These are phyloP conservation scores for Vigna nakashimae DNA, from an alignment of 306 rosid species.

Conservation along the genomic window DNA sequence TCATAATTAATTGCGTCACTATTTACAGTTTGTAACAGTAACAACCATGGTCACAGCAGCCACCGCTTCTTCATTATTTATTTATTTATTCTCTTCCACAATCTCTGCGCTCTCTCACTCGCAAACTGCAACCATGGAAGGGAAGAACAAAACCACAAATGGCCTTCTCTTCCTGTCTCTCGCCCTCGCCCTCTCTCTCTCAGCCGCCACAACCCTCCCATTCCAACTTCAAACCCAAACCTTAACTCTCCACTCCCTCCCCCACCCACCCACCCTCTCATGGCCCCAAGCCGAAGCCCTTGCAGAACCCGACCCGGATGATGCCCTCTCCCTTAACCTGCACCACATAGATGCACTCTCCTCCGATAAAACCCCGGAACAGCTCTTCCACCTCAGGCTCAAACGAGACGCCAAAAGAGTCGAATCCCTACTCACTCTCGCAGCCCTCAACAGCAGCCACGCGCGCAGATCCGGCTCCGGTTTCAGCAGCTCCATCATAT, in stretches of 20 bases:
- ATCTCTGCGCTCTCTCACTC: neutral
- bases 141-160: neutral
- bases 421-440: conserved; percentile 20
- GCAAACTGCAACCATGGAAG: neutral
- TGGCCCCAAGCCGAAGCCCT: conserved; percentile 49
- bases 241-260: conserved; percentile 58
- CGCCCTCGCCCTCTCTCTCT: conserved; percentile 31
- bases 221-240: conserved; percentile 59
- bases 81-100: neutral
- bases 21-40: no score
- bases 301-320: conserved; percentile 34
- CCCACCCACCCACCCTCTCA: conserved; percentile 54
- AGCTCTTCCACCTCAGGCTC: conserved; percentile 75
- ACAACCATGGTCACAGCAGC: no score
- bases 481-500: conserved; percentile 81
- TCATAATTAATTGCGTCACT: neutral
- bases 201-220: conserved; percentile 49
- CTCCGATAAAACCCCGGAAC: conserved; percentile 58
- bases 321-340: conserved; percentile 50
- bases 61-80: neutral
- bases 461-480: conserved; percentile 32
- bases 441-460: conserved; percentile 30
- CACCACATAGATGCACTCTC: conserved; percentile 79
- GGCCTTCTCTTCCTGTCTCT: neutral
- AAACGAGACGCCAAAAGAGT: conserved; percentile 73